Percentiles rank a stretch among this genome's conserved stretches.
Evolutionary conservation across 192 early-diverging fungal species (phyloP).

Genomic region (Umbelopsis isabellina): DNA sequence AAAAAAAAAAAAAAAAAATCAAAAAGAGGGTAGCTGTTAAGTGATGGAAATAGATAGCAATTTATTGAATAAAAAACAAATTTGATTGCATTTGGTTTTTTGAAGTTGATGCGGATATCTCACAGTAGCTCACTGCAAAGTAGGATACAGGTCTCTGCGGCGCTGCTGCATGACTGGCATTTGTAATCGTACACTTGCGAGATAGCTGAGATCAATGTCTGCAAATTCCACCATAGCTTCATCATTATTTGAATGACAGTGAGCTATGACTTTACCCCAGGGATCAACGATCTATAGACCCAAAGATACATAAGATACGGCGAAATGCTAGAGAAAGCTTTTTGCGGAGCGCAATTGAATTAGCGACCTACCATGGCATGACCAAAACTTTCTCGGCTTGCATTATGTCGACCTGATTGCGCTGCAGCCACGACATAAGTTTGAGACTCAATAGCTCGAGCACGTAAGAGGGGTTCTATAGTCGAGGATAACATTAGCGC

Average conservation of each 20-base stretch:
- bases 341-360: neutral
- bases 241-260: constrained; percentile 51
- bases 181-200: constrained; percentile 63
- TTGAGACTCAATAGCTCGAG: constrained; percentile 86
- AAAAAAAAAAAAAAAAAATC: no score
- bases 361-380: constrained; percentile 64
- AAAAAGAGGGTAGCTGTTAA: no score
- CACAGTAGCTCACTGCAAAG: neutral
- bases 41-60: neutral
- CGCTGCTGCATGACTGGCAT: constrained; percentile 79
- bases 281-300: constrained; percentile 72
- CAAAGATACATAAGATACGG: neutral
- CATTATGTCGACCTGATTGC: constrained; percentile 75
- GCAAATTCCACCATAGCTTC: constrained; percentile 66
- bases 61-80: neutral
- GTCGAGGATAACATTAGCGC: neutral
- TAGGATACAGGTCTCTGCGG: constrained; percentile 61
- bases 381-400: constrained; percentile 74
- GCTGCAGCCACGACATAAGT: constrained; percentile 82
- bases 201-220: constrained; percentile 63
- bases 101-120: neutral
- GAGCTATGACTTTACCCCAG: constrained; percentile 77
- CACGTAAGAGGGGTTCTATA: constrained; percentile 70
- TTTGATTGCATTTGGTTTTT: neutral
- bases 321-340: neutral